Conservation (phyloP, 768 basidiomycete species). For the Chalciporus chontae region DNA sequence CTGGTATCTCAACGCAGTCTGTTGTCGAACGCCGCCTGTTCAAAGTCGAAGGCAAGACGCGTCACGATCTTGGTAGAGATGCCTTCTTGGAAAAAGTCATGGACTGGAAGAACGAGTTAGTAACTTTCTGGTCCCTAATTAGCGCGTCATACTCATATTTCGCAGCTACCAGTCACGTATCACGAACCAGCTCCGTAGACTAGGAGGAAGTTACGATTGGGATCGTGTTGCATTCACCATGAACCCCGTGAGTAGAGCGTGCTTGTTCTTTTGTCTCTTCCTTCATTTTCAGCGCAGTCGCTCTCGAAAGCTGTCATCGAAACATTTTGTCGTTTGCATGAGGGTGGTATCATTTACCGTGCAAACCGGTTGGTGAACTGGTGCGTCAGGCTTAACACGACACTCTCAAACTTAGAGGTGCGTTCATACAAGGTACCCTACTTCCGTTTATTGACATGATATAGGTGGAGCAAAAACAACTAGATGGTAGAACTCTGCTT, state of each 20-base stretch:
- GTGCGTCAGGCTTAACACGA: constrained; percentile 95
- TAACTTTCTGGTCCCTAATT: constrained; percentile 9
- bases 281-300: constrained; percentile 35
- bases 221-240: constrained; percentile 92
- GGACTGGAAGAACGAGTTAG: constrained; percentile 97
- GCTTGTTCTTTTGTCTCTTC: not conserved
- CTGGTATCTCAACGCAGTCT: constrained; percentile 96
- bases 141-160: not conserved
- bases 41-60: constrained; percentile 75
- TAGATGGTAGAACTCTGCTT: constrained; percentile 80
- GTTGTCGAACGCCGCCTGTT: constrained; percentile 92
- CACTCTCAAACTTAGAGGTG: constrained; percentile 96
- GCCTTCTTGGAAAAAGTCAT: constrained; percentile 86
- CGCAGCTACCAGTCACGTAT: constrained; percentile 89
- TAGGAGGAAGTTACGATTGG: constrained; percentile 97
- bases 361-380: constrained; percentile 97
- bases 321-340: constrained; percentile 86
- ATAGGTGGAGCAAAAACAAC: constrained; percentile 89
- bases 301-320: constrained; percentile 88
- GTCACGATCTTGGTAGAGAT: constrained; percentile 95
- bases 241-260: constrained; percentile 59
- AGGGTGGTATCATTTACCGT: constrained; percentile 90
- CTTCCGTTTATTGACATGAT: not conserved
- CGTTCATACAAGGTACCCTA: not conserved
- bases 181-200: constrained; percentile 79